These are phyloP conservation scores for Myxozyma melibiosi DNA, from an alignment of 805 yeast species.

Conservation along the genomic window DNA sequence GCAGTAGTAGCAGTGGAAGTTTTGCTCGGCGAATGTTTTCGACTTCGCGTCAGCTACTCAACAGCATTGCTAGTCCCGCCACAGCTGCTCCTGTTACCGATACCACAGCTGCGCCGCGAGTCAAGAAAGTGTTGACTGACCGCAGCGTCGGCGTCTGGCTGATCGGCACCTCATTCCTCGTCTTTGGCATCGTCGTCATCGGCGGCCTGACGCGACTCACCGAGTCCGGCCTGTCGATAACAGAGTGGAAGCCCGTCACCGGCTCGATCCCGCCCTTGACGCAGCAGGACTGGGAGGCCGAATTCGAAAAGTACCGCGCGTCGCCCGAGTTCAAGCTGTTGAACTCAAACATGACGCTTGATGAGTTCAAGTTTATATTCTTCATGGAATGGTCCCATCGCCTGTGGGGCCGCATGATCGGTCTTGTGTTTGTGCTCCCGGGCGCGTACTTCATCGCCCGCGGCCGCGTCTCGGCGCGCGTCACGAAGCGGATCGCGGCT, in stretches of 20 bases:
- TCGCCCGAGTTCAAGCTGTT: conserved; percentile 91
- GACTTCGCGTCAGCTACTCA: background rate
- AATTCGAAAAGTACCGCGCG: conserved; percentile 74
- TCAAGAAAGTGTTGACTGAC: conserved; percentile 12
- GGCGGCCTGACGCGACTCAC: conserved; percentile 96
- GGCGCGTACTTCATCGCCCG: conserved; percentile 76
- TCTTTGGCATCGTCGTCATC: conserved; percentile 92
- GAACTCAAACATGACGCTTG: conserved; percentile 84
- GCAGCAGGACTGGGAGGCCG: conserved; percentile 81
- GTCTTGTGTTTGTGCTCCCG: conserved; percentile 78
- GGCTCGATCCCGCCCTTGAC: conserved; percentile 89
- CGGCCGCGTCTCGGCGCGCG: conserved; percentile 65
- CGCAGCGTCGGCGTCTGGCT: conserved; percentile 78
- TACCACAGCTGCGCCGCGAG: background rate
- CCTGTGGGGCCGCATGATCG: conserved; percentile 88
- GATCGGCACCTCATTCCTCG: conserved; percentile 80
- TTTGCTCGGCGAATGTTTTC: background rate
- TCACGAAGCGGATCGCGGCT: conserved; percentile 67
- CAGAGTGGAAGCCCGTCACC: conserved; percentile 98
- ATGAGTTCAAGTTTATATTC: conserved; percentile 92
- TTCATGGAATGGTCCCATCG: conserved; percentile 98
- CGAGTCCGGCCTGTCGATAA: conserved; percentile 92
- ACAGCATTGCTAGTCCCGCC: background rate
- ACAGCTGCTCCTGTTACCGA: background rate
- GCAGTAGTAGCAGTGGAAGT: no score